A percentile compares a stretch with the other conserved stretches of the same genome.
These are phyloP conservation scores for Halophytophthora polymorphica DNA, from an alignment of 352 stramenopile genomes.

Conservation along the genomic window DNA sequence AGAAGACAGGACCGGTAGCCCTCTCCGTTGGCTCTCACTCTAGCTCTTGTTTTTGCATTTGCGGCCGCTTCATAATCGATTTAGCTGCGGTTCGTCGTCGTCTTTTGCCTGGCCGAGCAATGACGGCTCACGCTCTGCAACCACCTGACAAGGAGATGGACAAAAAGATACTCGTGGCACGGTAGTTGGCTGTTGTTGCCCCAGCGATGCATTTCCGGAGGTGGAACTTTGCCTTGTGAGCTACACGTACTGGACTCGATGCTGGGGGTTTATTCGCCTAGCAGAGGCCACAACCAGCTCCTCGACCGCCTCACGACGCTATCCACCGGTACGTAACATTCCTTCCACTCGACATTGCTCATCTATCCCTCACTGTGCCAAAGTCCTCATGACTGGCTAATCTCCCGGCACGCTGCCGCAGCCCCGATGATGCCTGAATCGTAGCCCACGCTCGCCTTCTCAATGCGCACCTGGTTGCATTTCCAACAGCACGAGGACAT, in stretches of 20 bases:
- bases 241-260: too few species aligned
- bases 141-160: too few species aligned
- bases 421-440: constrained; percentile 81
- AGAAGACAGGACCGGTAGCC: constrained; percentile 11
- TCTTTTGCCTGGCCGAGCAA: too few species aligned
- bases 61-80: not conserved
- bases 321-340: not conserved
- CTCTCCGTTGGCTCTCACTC: constrained; percentile 1
- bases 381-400: not conserved
- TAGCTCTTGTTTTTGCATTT: not conserved
- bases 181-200: too few species aligned
- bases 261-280: not conserved
- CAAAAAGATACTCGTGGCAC: too few species aligned
- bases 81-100: too few species aligned
- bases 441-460: constrained; percentile 80
- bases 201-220: constrained; percentile 3
- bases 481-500: not conserved
- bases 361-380: not conserved
- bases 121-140: too few species aligned
- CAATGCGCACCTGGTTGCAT: constrained; percentile 51
- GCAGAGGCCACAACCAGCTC: not conserved
- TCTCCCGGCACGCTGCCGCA: constrained; percentile 37
- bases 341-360: not conserved
- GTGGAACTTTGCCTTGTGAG: not conserved
- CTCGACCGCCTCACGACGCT: not conserved